Base-by-base conservation (phyloP, 805 yeast genomes). In the Debaryomyces prosopidis region DNA sequence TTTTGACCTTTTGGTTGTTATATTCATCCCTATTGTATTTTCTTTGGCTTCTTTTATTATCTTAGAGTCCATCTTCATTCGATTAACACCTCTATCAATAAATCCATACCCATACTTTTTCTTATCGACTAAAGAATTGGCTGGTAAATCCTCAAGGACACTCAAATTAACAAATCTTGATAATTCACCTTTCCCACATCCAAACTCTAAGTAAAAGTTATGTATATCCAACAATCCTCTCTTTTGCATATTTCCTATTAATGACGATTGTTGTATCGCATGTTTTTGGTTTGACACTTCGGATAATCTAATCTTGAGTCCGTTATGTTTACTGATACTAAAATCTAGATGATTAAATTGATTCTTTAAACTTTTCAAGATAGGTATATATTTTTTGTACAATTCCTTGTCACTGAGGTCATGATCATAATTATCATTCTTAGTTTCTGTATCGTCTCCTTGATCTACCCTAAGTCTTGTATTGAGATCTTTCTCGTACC, bases 181-280 rank as follows among this genome's bases (percentile, higher is more conserved):
- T 18, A 90, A 73, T 59, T 91, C 97, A 1, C 88, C 96, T 50
- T 91, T 79, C 0, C 97, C 97, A 62, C 96, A 87, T 0, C 97
- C 97, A 70, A 89, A 89, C 63, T 90, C 97, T 23, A 86, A 60
- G 58, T 81, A 80, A 41, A 72, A 65, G 31, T 49, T 47, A 15
- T 60, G 45, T 2, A 60, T 34, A 1, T 63, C 60, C 32, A 85
- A 65, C 6, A 84, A 57, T 0, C 59, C 59, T 12, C 62, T 50
- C 4, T 64, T 59, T 18, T 75, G 69, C 55, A 90, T 62, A 49
- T 86, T 86, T 1, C 87, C 89, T 12, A 87, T 85, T 46, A 90
- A 61, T 1, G 95, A 85, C 0, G 90, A 76, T 61, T 90, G 97
- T 60, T 90, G 97, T 3, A 76, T 59, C 1, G 92, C 85, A 66